A percentile compares a stretch with the other conserved stretches of the same genome.
Evolutionary conservation across 345 rosid species (phyloP).

Genomic region (Triadica sebifera): DNA sequence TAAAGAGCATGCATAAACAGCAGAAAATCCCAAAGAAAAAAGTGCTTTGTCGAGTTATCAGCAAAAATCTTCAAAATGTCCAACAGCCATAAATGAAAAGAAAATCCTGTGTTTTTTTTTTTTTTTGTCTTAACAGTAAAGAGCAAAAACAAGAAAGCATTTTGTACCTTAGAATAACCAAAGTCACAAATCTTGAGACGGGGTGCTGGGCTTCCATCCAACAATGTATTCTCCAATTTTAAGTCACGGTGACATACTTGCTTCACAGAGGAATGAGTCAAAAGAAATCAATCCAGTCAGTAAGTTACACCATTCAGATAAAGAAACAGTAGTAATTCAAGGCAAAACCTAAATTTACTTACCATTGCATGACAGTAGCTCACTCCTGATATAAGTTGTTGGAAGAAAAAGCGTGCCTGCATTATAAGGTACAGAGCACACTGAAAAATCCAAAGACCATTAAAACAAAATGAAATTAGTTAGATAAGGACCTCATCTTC

Average conservation of each 20-base stretch:
- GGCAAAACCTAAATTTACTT: conserved; percentile 12
- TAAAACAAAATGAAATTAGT: conserved; percentile 1
- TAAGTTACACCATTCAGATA: background rate
- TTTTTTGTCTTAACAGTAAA: conserved; percentile 6
- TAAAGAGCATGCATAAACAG: background rate
- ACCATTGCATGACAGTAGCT: conserved; percentile 98
- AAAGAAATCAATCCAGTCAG: background rate
- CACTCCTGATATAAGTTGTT: conserved; percentile 94
- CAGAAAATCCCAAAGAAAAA: background rate
- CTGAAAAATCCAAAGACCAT: background rate
- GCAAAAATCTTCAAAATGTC: background rate
- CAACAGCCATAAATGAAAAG: background rate
- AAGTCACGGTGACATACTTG: conserved; percentile 97
- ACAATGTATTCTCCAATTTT: conserved; percentile 87
- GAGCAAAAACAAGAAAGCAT: conserved; percentile 6
- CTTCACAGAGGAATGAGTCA: conserved; percentile 37
- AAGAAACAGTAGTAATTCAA: conserved; percentile 1
- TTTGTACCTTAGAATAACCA: conserved; percentile 95
- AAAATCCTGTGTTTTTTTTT: background rate
- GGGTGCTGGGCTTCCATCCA: conserved; percentile 97
- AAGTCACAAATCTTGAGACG: conserved; percentile 96
- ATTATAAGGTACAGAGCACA: conserved; percentile 4
- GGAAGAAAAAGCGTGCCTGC: conserved; percentile 97
- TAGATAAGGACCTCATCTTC: conserved; percentile 74
- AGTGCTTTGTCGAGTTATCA: background rate